phyloP scores from a whole-genome alignment of 441 rosid species.

The Metrosideros polymorpha region DNA sequence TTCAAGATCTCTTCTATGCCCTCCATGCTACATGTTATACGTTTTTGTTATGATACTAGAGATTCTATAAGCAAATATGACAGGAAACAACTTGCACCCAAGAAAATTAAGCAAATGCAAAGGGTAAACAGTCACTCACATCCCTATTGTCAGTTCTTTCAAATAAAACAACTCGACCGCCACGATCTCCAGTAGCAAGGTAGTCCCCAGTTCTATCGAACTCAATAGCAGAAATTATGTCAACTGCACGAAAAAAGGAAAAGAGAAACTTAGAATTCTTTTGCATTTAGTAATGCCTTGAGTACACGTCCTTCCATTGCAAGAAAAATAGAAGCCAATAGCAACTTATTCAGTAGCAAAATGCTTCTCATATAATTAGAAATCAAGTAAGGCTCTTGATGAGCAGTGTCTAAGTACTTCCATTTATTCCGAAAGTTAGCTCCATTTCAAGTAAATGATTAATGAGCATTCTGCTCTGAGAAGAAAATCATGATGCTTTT shows the following conservation, averaged over 20 bases:
- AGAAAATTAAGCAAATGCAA: background rate
- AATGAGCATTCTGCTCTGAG: background rate
- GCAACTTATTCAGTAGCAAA: background rate
- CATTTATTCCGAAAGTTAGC: background rate
- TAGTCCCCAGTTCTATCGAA: conserved; percentile 65
- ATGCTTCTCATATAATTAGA: background rate
- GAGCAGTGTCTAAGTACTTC: background rate
- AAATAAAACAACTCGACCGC: conserved; percentile 64
- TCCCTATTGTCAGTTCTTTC: conserved; percentile 59
- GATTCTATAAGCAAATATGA: background rate
- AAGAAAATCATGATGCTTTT: background rate
- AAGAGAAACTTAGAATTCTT: background rate
- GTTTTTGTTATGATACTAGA: conserved; percentile 5
- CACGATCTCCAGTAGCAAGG: conserved; percentile 82
- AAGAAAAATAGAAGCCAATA: background rate
- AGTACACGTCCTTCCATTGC: background rate
- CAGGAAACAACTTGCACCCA: background rate
- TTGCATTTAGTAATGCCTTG: background rate
- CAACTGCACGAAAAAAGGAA: conserved; percentile 33
- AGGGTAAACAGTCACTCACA: conserved; percentile 20
- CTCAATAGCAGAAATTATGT: conserved; percentile 69
- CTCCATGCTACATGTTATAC: conserved; percentile 46
- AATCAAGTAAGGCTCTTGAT: background rate
- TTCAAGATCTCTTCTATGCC: conserved; percentile 66
- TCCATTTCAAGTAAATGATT: background rate